Percentiles rank a stretch among this genome's conserved stretches.
Evolutionary conservation across 495 filamentous ascomycete species (phyloP).

Genomic region (Neurospora terricola): DNA sequence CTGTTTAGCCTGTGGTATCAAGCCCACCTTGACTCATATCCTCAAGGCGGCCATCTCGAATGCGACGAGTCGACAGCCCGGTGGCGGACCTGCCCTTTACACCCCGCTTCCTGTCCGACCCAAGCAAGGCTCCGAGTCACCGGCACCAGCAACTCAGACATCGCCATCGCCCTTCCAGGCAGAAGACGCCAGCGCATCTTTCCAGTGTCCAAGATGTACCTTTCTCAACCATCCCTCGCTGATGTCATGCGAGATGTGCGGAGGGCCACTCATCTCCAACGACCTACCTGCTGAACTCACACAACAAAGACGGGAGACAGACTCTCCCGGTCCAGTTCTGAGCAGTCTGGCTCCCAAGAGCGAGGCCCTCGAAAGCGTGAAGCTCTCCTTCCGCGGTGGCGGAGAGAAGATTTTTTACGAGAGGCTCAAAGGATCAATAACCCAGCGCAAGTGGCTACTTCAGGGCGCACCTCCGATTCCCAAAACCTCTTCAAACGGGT

Average conservation of each 20-base stretch:
- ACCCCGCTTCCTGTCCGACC: slow-evolving; percentile 20
- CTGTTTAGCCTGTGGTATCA: slow-evolving; percentile 90
- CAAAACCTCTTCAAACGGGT: slow-evolving; percentile 40
- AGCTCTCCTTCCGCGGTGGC: slow-evolving; percentile 81
- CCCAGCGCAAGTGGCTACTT: slow-evolving; percentile 93
- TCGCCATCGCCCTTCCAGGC: background rate
- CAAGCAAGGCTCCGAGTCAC: slow-evolving; percentile 9
- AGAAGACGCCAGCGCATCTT: slow-evolving; percentile 29
- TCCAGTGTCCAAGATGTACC: slow-evolving; percentile 82
- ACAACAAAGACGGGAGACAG: slow-evolving; percentile 43
- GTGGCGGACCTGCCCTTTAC: slow-evolving; percentile 10
- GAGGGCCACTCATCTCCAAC: slow-evolving; percentile 57
- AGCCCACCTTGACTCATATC: slow-evolving; percentile 69
- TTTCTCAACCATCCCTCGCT: slow-evolving; percentile 90
- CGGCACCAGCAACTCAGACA: background rate
- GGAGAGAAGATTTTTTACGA: slow-evolving; percentile 89
- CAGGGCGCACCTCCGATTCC: slow-evolving; percentile 89
- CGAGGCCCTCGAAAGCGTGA: slow-evolving; percentile 65
- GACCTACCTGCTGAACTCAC: slow-evolving; percentile 35
- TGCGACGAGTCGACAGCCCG: slow-evolving; percentile 43
- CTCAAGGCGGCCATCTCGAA: slow-evolving; percentile 75
- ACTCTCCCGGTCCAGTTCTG: slow-evolving; percentile 67
- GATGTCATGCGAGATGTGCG: slow-evolving; percentile 82
- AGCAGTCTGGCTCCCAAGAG: slow-evolving; percentile 28
- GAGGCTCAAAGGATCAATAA: slow-evolving; percentile 72